phyloP scores from a whole-genome alignment of 2,329 filamentous ascomycete species.

The Ophiocordyceps camponoti-saundersi region DNA sequence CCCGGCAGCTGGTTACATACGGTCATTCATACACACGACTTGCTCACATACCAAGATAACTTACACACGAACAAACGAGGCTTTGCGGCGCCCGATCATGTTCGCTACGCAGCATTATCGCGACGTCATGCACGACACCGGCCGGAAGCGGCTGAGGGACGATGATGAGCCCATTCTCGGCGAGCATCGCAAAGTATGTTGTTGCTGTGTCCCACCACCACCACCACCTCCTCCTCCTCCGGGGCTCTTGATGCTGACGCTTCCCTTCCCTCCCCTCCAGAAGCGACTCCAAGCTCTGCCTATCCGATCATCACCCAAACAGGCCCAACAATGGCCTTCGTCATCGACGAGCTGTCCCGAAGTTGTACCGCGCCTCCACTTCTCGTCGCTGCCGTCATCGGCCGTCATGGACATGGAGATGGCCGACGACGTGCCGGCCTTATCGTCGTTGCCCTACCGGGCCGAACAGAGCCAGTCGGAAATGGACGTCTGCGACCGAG shows the following conservation, averaged over 20 bases:
- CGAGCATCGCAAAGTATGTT: slow-evolving; percentile 32
- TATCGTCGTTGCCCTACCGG: slow-evolving; percentile 5
- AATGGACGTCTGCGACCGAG: not conserved
- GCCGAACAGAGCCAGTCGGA: slow-evolving; percentile 4
- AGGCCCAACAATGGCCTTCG: slow-evolving; percentile 11
- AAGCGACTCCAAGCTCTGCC: slow-evolving; percentile 38
- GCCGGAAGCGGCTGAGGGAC: slow-evolving; percentile 28
- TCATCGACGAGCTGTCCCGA: slow-evolving; percentile 20
- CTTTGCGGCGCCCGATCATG: slow-evolving; percentile 10
- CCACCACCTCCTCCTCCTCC: slow-evolving; percentile 5
- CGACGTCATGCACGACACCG: slow-evolving; percentile 15
- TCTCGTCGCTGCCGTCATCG: slow-evolving; percentile 16
- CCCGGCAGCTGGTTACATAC: no score
- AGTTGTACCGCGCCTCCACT: slow-evolving; percentile 11
- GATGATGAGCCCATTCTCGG: slow-evolving; percentile 27
- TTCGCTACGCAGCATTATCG: slow-evolving; percentile 17
- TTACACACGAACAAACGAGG: not conserved
- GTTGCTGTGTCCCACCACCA: no score
- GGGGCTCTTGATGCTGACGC: not conserved
- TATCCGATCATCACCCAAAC: slow-evolving; percentile 25
- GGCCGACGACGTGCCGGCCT: slow-evolving; percentile 16
- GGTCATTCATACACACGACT: no score
- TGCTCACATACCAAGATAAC: no score
- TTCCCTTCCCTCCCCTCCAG: slow-evolving; percentile 11
- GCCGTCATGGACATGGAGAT: slow-evolving; percentile 32